Percentiles rank a stretch among this genome's conserved stretches.
These are phyloP conservation scores for Paraglomus occultum DNA, from an alignment of 192 early-diverging fungal genomes.

Conservation along the genomic window DNA sequence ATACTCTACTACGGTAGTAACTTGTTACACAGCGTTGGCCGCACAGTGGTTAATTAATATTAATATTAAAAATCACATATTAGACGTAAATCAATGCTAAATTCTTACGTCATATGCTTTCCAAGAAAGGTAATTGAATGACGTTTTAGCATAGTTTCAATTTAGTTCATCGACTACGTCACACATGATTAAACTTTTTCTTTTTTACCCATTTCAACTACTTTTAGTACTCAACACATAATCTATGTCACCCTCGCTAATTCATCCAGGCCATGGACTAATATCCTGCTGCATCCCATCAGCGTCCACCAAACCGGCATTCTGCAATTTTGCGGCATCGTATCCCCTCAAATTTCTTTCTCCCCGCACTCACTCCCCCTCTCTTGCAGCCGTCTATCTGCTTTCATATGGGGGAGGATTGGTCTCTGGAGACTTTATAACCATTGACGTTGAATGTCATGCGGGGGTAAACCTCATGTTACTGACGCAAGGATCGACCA, in stretches of 20 bases:
- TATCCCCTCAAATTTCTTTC: constrained; percentile 61
- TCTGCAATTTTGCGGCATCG: constrained; percentile 37
- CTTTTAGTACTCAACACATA: not conserved
- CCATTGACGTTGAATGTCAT: constrained; percentile 47
- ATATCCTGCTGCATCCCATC: constrained; percentile 15
- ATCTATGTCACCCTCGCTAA: not conserved
- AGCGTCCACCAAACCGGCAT: constrained; percentile 29
- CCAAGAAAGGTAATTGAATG: no score
- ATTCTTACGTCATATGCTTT: no score
- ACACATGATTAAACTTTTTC: no score
- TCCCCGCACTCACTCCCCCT: constrained; percentile 37
- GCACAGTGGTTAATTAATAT: no score
- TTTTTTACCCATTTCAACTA: not conserved
- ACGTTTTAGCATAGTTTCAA: no score
- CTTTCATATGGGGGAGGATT: constrained; percentile 72
- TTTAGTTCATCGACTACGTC: no score
- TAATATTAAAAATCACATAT: no score
- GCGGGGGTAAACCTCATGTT: constrained; percentile 53
- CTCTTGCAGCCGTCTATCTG: constrained; percentile 58
- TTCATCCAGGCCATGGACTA: constrained; percentile 19
- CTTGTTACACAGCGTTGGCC: no score
- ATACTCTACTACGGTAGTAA: no score
- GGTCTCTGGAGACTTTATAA: constrained; percentile 63
- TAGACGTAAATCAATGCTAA: no score
- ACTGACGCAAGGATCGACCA: constrained; percentile 79